Base-by-base conservation (phyloP, 2,329 filamentous ascomycete genomes). In the Epichloe amarillans region DNA sequence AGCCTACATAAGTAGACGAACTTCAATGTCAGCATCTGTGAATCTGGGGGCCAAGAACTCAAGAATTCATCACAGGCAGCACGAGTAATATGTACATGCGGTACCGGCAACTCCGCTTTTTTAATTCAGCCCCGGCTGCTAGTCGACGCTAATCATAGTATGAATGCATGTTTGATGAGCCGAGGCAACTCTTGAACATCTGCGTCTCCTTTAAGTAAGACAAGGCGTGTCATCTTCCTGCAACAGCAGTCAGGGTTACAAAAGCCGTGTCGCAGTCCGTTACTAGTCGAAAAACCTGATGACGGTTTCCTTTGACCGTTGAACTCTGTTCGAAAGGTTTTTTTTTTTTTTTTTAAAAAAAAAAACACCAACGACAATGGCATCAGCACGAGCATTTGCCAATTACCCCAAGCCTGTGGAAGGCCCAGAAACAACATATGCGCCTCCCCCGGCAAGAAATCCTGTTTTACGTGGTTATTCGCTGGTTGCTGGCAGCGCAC, bases 391-490 rank as follows among this genome's bases (percentile, higher is more conserved):
- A 36, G 26, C 36, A 17, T 76, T 74, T 54, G 64, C 66, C 55
- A 65, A 72, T 56, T 73, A 75, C 50, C 72, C 73, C 23, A 56
- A 62, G 48, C 60, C 64, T 44, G 50, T 59, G 7, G 59, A 68
- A 47, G 63, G 61, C 30, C 64, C 70, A 12, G 61, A 68, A 23
- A 63, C 67, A 52, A 64, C 65, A 10, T 65, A 67, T n/a, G 56
- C 62, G 10, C 56, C 56, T n/a, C 56, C 54, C 53, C 45, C 63
- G 35, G 76, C 80, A 54, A 72, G 76, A 40, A 89, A 91, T 62
- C 87, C 88, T 0, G 74, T 80, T 1, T 70, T 94, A 55, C 75
- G 82, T 50, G 88, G 88, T 5, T 66, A 75, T 35, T 66, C 80
- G 7, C 70, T 94, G 46, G 72, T 49, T 8, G 54, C 46, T 37